Evolutionary conservation across 352 stramenopile genomes (phyloP).

Genomic region (Pythium inflatum): DNA sequence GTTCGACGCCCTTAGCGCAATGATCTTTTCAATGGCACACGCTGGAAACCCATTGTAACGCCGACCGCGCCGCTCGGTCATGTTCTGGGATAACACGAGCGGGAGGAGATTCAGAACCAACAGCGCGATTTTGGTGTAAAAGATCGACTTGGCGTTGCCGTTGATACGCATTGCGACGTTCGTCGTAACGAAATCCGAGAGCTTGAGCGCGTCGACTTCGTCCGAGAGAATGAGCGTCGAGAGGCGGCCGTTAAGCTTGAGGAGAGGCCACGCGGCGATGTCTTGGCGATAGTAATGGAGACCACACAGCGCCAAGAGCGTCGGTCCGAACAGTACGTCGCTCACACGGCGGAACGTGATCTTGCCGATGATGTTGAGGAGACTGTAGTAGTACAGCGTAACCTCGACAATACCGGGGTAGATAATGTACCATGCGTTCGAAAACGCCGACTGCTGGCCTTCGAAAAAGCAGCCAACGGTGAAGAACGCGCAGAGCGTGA

Average conservation of each 20-base stretch:
- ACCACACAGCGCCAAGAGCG: constrained; percentile 31
- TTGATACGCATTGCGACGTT: constrained; percentile 38
- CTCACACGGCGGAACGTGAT: constrained; percentile 32
- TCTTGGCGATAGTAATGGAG: constrained; percentile 35
- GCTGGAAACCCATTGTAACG: background rate
- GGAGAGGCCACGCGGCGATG: constrained; percentile 13
- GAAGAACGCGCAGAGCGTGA: background rate
- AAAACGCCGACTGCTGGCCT: constrained; percentile 34
- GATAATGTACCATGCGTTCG: constrained; percentile 42
- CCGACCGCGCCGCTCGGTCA: constrained; percentile 14
- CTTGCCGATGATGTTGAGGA: constrained; percentile 44
- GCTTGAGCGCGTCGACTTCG: constrained; percentile 30
- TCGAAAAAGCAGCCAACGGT: constrained; percentile 21
- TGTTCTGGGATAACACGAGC: constrained; percentile 20
- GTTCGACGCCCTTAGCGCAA: constrained; percentile 32
- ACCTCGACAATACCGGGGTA: constrained; percentile 39
- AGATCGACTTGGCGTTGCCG: constrained; percentile 31
- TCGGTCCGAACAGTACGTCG: constrained; percentile 42
- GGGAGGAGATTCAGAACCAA: constrained; percentile 34
- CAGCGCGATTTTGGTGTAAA: constrained; percentile 34
- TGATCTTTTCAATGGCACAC: constrained; percentile 28
- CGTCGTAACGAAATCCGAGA: constrained; percentile 38
- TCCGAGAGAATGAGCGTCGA: constrained; percentile 13
- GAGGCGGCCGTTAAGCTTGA: constrained; percentile 30
- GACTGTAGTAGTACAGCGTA: constrained; percentile 36